Evolutionary conservation across 805 yeast genomes (phyloP).

Genomic region (Cyberlindnera misumaiensis): DNA sequence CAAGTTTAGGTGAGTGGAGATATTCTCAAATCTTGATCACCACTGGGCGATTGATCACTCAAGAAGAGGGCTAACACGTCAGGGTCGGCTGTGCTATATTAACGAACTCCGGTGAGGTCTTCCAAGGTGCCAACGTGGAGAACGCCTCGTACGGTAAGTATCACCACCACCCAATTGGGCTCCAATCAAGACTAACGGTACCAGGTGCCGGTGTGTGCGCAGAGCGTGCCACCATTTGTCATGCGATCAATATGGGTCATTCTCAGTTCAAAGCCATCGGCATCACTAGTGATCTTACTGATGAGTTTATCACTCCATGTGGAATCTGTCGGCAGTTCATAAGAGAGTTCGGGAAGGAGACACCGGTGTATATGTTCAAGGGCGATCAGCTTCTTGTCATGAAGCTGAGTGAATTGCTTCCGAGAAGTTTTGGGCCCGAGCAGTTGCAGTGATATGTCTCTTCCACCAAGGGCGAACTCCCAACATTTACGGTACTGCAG

Average conservation of each 20-base stretch:
- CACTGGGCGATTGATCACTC: too few species aligned
- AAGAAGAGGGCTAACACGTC: constrained; percentile 1
- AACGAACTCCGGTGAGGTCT: constrained; percentile 38
- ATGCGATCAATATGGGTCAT: constrained; percentile 44
- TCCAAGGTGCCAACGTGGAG: constrained; percentile 84
- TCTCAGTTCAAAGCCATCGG: constrained; percentile 52
- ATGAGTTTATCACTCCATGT: constrained; percentile 69
- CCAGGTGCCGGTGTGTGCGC: constrained; percentile 63
- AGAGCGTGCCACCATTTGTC: constrained; percentile 58
- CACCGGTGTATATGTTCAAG: constrained; percentile 67
- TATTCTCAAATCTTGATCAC: too few species aligned
- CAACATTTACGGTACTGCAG: too few species aligned
- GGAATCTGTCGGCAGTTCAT: constrained; percentile 91
- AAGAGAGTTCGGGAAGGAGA: constrained; percentile 62
- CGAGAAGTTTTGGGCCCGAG: constrained; percentile 84
- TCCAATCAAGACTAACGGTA: background rate
- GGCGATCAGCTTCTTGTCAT: constrained; percentile 40
- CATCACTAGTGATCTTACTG: constrained; percentile 51
- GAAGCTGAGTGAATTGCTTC: constrained; percentile 60
- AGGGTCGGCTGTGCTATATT: constrained; percentile 79
- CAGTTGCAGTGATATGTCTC: constrained; percentile 8
- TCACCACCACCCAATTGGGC: background rate
- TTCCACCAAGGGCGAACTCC: too few species aligned
- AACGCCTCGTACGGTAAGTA: constrained; percentile 77
- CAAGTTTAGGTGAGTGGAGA: constrained; percentile 23